Base-by-base conservation (phyloP, 345 rosid genomes). In the Salix dunnii region DNA sequence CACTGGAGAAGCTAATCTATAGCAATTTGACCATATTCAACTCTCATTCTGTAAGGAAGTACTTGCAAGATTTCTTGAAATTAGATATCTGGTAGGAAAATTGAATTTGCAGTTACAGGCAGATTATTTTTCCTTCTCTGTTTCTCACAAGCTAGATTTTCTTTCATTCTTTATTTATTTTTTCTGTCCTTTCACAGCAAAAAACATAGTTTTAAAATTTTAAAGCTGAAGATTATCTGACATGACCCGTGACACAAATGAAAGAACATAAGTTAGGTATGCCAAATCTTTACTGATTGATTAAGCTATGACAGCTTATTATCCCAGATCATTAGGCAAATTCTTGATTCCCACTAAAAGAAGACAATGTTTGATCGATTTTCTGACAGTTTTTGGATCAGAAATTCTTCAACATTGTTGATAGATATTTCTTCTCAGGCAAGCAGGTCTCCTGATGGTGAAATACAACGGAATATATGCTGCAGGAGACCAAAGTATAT, bases 401-500 rank as follows among this genome's bases (percentile, higher is more conserved):
- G 28, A n/a, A 68, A 68, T 16, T n/a, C 71, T 23, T 68, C 16
- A 36, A 67, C 27, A 21, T 21, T 18, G 4, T 38, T n/a, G 20
- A 12, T n/a, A n/a, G 63, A 36, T n/a, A 0, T 58, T 33, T 10
- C 38, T 72, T 14, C 27, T 38, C 43, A 11, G 43, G 68, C 49
- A 60, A 73, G 35, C 28, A 61, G 68, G 40, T 61, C 18, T 60
- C 31, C 76, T 73, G 62, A 73, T 67, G 46, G 11, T 61, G 58
- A 25, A 60, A 73, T 20, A 8, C 55, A 38, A 27, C 31, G 62
- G 62, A 58, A 58, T 25, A 58, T 23, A n/a, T n/a, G 28, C 28
- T 58, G 62, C 62, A 3, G 4, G 62, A 58, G 23, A 58, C 62
- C 63, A 58, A n/a, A 10, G 63, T 58, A n/a, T 23, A 51, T 14